Evolutionary conservation across 2,329 filamentous ascomycete species (phyloP), one percentile per base, ranked within the genome.

Genomic region (Didymella lethalis): DNA sequence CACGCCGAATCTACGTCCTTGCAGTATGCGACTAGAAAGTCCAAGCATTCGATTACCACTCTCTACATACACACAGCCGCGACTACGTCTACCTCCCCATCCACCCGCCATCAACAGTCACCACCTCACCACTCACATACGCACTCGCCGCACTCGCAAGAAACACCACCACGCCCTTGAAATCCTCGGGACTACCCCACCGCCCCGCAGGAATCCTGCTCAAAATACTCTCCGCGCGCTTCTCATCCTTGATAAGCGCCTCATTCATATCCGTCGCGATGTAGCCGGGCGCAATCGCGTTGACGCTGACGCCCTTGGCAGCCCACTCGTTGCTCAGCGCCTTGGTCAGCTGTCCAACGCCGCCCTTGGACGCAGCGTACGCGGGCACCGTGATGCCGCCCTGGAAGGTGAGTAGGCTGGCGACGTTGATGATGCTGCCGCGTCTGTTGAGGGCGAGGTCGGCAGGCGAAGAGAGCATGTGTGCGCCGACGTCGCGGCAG

Each of bases 241-340:
- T 85, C 69, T 85, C 77, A 76, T 97, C 88, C 49, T 88, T 85
- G 43, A 96, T 86, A 71, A 97, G 78, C 2, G 92, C 93, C 65
- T 84, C 85, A 75, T 97, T 97, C 93, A 97, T 97, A 61, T 97
- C 93, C n/a, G 93, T 97, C 48, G 86, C 90, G 68, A 96, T 91
- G 77, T 97, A 97, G 0, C 93, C 93, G 0, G 93, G 93, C 2
- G 93, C 92, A 72, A 97, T 91, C 7, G 90, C 91, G 76, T 97
- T 97, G 40, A 97, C 92, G 0, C 85, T 91, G 62, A 97, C 84
- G 2, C 92, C 92, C 70, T 87, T 85, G n/a, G 82, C 77, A 0
- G 88, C 87, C 93, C 93, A 97, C 79, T 96, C 91, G 74, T 97
- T 97, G 46, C 88, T 88, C 57, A 97, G 82, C 26, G 89, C 89